Evolutionary conservation across 2,329 filamentous ascomycete species (phyloP).

Genomic region (Fulvia fulva): DNA sequence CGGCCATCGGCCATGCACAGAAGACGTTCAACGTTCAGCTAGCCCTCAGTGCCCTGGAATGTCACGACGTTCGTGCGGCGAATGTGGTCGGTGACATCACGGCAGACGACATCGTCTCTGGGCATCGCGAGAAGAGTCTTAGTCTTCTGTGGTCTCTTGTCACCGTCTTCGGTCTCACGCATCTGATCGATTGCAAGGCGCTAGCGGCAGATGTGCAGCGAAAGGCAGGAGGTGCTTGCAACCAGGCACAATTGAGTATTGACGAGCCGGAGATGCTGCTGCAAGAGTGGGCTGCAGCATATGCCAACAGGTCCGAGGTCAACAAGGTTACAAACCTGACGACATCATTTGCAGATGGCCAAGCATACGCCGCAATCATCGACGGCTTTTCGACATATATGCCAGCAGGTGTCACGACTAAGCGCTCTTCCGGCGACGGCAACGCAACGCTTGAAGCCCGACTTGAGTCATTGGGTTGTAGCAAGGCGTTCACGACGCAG

Average conservation of each 20-base stretch:
- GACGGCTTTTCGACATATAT: conserved; percentile 53
- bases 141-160: conserved; percentile 58
- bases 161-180: conserved; percentile 52
- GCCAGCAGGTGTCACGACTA: conserved; percentile 7
- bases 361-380: conserved; percentile 53
- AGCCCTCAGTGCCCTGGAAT: conserved; percentile 51
- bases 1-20: conserved; percentile 51
- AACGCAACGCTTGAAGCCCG: conserved; percentile 32
- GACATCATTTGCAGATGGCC: conserved; percentile 55
- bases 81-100: conserved; percentile 43
- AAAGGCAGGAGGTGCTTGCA: too few species aligned
- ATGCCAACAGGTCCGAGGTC: conserved; percentile 32
- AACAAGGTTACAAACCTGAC: conserved; percentile 51
- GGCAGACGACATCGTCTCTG: conserved; percentile 59
- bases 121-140: conserved; percentile 61
- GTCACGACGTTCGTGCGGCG: conserved; percentile 39
- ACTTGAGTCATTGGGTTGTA: conserved; percentile 41
- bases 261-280: conserved; percentile 40
- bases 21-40: conserved; percentile 59
- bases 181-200: conserved; percentile 54
- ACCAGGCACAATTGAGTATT: too few species aligned
- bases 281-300: conserved; percentile 52
- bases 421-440: not conserved
- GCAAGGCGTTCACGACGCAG: conserved; percentile 42
- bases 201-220: conserved; percentile 45